Conservation (phyloP, 176 grass and related monocot species). For the Pharus latifolius region DNA sequence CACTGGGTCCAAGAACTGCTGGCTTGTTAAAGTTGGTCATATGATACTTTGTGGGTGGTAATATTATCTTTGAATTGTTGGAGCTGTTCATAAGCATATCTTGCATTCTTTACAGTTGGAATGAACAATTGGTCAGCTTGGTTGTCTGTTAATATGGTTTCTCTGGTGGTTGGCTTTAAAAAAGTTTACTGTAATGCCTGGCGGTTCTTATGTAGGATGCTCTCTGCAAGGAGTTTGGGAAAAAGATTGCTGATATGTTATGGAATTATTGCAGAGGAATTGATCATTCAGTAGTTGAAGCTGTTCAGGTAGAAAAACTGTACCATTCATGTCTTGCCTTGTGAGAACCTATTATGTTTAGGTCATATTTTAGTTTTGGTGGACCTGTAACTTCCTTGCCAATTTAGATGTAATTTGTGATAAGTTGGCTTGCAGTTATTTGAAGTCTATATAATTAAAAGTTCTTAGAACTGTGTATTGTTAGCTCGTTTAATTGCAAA, state of each 20-base stretch:
- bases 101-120: not conserved
- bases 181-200: not conserved
- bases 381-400: constrained; percentile 8
- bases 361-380: not conserved
- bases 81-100: too few species aligned
- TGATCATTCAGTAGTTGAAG: constrained; percentile 71
- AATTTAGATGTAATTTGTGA: too few species aligned
- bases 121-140: constrained; percentile 5
- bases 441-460: not conserved
- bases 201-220: constrained; percentile 46
- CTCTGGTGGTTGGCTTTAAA: not conserved
- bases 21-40: too few species aligned
- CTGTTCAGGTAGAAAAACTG: constrained; percentile 61
- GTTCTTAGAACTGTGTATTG: not conserved
- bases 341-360: not conserved
- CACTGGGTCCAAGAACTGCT: too few species aligned
- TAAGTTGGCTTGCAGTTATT: too few species aligned
- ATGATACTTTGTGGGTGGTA: too few species aligned
- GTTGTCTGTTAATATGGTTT: constrained; percentile 9
- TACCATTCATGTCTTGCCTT: not conserved
- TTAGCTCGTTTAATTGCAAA: constrained; percentile 4
- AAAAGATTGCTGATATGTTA: constrained; percentile 72
- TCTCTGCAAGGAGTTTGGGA: constrained; percentile 77
- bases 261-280: constrained; percentile 98
- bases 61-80: too few species aligned